Conservation (phyloP, 2,329 filamentous ascomycete species). For the Hypoxylon sp. region DNA sequence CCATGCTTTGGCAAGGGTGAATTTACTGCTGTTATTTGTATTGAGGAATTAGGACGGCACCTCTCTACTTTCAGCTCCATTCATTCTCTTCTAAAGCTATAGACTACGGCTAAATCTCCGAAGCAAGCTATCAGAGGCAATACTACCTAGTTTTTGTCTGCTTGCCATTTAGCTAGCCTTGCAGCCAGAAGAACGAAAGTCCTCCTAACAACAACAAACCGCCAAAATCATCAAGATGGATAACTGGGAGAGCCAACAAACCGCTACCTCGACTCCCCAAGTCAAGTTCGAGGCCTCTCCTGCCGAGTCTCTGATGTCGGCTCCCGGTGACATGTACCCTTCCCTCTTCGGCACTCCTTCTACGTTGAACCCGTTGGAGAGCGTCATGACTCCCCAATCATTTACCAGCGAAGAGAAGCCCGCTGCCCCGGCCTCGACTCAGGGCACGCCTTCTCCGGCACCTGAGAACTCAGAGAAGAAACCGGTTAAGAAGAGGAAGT, state of each 20-base stretch:
- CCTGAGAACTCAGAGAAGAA: slow-evolving; percentile 68
- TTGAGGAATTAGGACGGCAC: slow-evolving; percentile 57
- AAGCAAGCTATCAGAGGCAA: slow-evolving; percentile 25
- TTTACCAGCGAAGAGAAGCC: slow-evolving; percentile 48
- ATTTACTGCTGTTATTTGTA: slow-evolving; percentile 51
- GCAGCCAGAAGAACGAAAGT: slow-evolving; percentile 37
- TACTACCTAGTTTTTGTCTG: slow-evolving; percentile 19
- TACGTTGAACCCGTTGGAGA: slow-evolving; percentile 62
- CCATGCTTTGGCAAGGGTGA: slow-evolving; percentile 45
- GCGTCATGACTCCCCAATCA: slow-evolving; percentile 63
- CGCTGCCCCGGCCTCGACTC: slow-evolving; percentile 36
- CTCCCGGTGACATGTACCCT: slow-evolving; percentile 63
- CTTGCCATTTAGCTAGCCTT: slow-evolving; percentile 20
- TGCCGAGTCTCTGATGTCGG: slow-evolving; percentile 67
- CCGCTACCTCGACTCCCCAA: slow-evolving; percentile 55
- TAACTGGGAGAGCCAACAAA: slow-evolving; percentile 55
- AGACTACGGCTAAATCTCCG: slow-evolving; percentile 22
- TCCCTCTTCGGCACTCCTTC: slow-evolving; percentile 61
- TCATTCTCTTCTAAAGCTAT: slow-evolving; percentile 25
- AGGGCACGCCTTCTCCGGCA: slow-evolving; percentile 42
- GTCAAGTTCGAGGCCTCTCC: slow-evolving; percentile 68
- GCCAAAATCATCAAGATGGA: slow-evolving; percentile 55
- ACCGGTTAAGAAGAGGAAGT: slow-evolving; percentile 92
- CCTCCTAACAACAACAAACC: slow-evolving; percentile 32
- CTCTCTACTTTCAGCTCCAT: slow-evolving; percentile 51